Evolutionary conservation across 495 filamentous ascomycete genomes (phyloP), one percentile per base, ranked within the genome.

Genomic region (Staphylotrichum tortipilum): DNA sequence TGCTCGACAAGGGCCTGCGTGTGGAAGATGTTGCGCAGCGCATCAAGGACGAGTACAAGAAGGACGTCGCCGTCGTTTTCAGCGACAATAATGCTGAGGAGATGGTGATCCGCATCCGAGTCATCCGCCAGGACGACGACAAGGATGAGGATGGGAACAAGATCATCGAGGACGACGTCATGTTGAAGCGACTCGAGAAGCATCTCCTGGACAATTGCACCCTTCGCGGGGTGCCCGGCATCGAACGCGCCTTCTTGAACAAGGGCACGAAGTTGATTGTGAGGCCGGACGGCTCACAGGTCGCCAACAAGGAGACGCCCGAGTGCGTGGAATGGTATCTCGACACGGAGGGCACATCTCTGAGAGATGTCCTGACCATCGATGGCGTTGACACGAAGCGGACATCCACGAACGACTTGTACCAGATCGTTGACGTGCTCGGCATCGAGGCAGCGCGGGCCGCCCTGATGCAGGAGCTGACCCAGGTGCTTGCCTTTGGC

Each of bases 81-180:
- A 94, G 88, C 65, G 92, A 99, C 60, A 90, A 96, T 71, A 99
- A 99, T 64, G 91, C 90, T 23, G 91, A 95, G 50, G 81, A 94
- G 61, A 89, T 94, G 63, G 83, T 96, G 42, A 86, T 99, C 53
- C 91, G 92, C 64, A 84, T 96, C 38, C 88, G 92, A 45, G 84
- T 94, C 58, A 81, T 94, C 52, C 67, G 75, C 30, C 69, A 78
- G 26, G 74, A 79, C 35, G 72, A 81, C 45, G 81, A 81, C 49
- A 88, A 94, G 57, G 80, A 84, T 35, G 79, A 83, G 5, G 83
- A 92, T 26, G 84, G 91, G 46, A 79, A 83, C 44, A 84, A 84
- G 47, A 80, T 86, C 47, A 78, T 88, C 33, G 89, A 94, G 55
- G 87, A 92, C 50, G 90, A 95, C 56, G 80, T 89, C 17, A 89